Percentiles rank a stretch among this genome's conserved stretches.
Conservation (phyloP, 306 rosid genomes). For the Aeschynomene evenia region DNA sequence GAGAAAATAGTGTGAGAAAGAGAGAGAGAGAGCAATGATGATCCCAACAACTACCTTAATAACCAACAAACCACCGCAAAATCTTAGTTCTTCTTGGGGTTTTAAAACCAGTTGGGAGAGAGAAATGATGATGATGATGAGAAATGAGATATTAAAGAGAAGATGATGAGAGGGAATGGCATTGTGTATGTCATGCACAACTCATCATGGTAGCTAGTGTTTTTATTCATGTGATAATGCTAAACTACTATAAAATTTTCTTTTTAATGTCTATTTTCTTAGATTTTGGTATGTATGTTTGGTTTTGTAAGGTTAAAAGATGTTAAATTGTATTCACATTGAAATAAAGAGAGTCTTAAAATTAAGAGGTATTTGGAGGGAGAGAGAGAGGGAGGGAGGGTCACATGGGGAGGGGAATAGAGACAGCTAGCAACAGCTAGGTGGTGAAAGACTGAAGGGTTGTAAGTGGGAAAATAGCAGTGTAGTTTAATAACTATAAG, state of each 20-base stretch:
- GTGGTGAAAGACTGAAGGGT: constrained; percentile 49
- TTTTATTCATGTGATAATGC: constrained; percentile 10
- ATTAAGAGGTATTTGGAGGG: constrained; percentile 48
- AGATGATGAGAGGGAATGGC: constrained; percentile 6
- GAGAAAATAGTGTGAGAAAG: constrained; percentile 17
- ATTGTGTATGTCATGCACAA: constrained; percentile 29
- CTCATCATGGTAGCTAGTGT: constrained; percentile 1
- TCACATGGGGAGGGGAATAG: constrained; percentile 77
- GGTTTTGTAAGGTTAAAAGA: constrained; percentile 29
- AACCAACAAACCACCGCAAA: constrained; percentile 42
- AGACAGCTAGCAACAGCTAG: constrained; percentile 99
- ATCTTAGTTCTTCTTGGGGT: constrained; percentile 36
- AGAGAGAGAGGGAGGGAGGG: constrained; percentile 36
- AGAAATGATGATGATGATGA: constrained; percentile 12
- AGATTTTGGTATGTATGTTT: constrained; percentile 19
- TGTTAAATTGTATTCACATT: too few species aligned
- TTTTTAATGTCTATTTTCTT: background rate
- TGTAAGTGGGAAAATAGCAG: constrained; percentile 60
- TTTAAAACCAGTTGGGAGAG: constrained; percentile 37
- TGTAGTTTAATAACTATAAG: constrained; percentile 45
- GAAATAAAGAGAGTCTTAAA: too few species aligned
- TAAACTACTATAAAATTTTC: background rate
- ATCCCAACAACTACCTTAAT: constrained; percentile 36
- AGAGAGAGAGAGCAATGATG: constrained; percentile 2
- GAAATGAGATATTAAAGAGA: background rate